Evolutionary conservation across 2,329 filamentous ascomycete species (phyloP).

Genomic region (Ceratocystiopsis brevicomis): DNA sequence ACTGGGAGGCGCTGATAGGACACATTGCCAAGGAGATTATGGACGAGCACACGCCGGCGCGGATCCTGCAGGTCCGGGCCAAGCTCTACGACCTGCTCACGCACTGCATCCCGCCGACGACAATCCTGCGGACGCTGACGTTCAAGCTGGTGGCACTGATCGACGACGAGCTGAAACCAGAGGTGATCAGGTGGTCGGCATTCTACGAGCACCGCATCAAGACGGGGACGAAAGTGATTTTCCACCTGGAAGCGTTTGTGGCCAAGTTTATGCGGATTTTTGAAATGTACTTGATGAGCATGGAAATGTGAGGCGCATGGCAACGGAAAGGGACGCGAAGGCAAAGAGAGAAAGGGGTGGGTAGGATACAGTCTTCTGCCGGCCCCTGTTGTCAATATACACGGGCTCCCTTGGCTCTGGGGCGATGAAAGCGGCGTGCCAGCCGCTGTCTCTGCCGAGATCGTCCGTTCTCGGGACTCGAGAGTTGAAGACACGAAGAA

Average conservation of each 20-base stretch:
- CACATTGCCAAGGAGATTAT: slow-evolving; percentile 88
- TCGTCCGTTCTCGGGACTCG: too few species aligned
- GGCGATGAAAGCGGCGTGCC: too few species aligned
- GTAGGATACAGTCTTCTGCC: too few species aligned
- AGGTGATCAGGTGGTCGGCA: slow-evolving; percentile 87
- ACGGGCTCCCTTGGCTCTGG: too few species aligned
- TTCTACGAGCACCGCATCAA: slow-evolving; percentile 95
- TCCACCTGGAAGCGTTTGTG: slow-evolving; percentile 94
- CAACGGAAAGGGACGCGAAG: neutral
- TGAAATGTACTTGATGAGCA: slow-evolving; percentile 80
- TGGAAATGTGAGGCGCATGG: slow-evolving; percentile 40
- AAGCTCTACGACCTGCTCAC: slow-evolving; percentile 96
- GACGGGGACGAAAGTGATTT: slow-evolving; percentile 86
- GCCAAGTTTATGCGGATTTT: slow-evolving; percentile 95
- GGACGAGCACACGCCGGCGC: slow-evolving; percentile 74
- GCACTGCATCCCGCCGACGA: slow-evolving; percentile 90
- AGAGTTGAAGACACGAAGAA: too few species aligned
- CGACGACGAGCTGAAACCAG: slow-evolving; percentile 74
- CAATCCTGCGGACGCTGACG: slow-evolving; percentile 82
- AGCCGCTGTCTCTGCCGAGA: too few species aligned
- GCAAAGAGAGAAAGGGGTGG: neutral
- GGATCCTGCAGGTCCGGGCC: slow-evolving; percentile 71
- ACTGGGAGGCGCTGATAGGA: slow-evolving; percentile 85
- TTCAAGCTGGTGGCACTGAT: slow-evolving; percentile 80
- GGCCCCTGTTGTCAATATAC: too few species aligned